Evolutionary conservation across 352 stramenopile genomes (phyloP).

Genomic region (Phytophthora pisi): DNA sequence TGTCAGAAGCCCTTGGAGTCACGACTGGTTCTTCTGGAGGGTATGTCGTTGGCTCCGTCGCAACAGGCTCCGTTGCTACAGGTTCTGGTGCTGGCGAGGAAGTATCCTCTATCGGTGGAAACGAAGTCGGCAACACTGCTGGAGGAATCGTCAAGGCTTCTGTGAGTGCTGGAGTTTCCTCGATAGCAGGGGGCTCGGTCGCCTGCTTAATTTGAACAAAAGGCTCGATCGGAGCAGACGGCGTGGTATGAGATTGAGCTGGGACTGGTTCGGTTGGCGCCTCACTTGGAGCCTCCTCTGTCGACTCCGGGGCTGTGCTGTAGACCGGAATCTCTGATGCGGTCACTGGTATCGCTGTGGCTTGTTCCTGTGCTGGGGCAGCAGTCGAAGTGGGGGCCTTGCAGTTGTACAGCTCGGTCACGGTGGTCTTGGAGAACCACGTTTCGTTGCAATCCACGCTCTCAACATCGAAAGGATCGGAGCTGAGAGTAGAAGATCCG

Average conservation of each 20-base stretch:
- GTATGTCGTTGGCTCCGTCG: not conserved
- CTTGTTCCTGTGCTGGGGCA: conserved; percentile 9
- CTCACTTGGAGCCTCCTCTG: not conserved
- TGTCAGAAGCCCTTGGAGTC: not conserved
- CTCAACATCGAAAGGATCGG: conserved; percentile 21
- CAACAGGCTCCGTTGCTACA: not conserved
- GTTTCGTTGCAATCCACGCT: conserved; percentile 16
- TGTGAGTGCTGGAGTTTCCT: not conserved
- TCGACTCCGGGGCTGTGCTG: not conserved
- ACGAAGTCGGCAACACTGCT: not conserved
- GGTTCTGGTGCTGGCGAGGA: not conserved
- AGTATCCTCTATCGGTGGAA: not conserved
- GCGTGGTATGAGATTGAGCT: not conserved
- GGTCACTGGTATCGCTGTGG: not conserved
- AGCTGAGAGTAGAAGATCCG: conserved; percentile 3
- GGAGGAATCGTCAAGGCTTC: not conserved
- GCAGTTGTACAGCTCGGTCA: conserved; percentile 27
- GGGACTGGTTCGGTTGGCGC: not conserved
- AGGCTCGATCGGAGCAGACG: conserved; percentile 8
- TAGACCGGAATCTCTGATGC: conserved; percentile 22
- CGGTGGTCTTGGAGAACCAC: conserved; percentile 48
- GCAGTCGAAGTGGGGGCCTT: conserved; percentile 2
- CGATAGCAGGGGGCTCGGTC: not conserved
- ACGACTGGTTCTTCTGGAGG: not conserved
- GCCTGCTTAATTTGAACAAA: conserved; percentile 5